Conservation (phyloP, 257 asterid genomes). For the Penstemon eatonii region DNA sequence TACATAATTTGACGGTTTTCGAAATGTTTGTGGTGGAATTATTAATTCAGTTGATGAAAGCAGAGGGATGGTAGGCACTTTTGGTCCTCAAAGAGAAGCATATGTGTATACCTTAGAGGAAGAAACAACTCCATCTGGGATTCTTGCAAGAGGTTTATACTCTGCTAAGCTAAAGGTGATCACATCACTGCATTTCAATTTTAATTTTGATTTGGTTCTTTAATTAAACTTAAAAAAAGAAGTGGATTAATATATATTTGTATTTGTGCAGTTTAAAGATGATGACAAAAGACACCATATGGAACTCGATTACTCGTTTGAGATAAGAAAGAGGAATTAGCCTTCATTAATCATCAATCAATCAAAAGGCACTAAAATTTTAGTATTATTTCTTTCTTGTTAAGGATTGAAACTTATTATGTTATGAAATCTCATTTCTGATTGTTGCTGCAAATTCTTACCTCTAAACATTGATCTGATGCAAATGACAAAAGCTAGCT, state of each 20-base stretch:
- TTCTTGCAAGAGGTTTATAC: slow-evolving; percentile 74
- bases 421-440: too few species aligned
- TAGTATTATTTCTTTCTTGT: too few species aligned
- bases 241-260: slow-evolving; percentile 5
- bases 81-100: slow-evolving; percentile 70
- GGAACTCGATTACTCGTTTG: slow-evolving; percentile 71
- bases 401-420: too few species aligned
- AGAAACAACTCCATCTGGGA: slow-evolving; percentile 78
- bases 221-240: too few species aligned
- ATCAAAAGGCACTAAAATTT: too few species aligned
- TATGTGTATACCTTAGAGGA: slow-evolving; percentile 63
- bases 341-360: neutral
- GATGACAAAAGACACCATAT: slow-evolving; percentile 63
- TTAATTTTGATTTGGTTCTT: neutral
- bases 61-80: slow-evolving; percentile 78
- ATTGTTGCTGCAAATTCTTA: too few species aligned
- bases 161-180: slow-evolving; percentile 64
- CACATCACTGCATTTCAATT: neutral
- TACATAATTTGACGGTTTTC: too few species aligned
- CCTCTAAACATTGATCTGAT: too few species aligned
- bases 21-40: neutral
- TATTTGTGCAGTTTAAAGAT: slow-evolving; percentile 58
- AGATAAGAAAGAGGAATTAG: slow-evolving; percentile 51
- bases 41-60: slow-evolving; percentile 57
- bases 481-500: too few species aligned